Percentiles rank a stretch among this genome's conserved stretches.
These are phyloP conservation scores for Cryphonectria naterciae DNA, from an alignment of 2,329 filamentous ascomycete species.

Conservation along the genomic window DNA sequence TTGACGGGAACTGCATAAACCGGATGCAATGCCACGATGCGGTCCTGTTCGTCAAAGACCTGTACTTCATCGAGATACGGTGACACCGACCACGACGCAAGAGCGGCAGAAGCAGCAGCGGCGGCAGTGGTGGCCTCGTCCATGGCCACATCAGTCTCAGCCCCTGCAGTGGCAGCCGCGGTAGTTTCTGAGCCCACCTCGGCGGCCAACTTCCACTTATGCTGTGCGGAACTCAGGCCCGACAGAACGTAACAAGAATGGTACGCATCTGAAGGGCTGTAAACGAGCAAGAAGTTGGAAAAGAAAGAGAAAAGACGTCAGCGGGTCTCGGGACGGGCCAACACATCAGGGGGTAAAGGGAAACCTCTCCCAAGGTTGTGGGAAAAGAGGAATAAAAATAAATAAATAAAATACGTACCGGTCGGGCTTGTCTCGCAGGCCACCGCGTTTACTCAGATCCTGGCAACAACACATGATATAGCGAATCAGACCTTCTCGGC, in stretches of 20 bases:
- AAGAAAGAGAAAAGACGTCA: background rate
- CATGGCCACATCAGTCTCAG: constrained; percentile 35
- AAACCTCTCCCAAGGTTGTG: background rate
- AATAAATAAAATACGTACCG: constrained; percentile 61
- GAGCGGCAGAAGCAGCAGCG: constrained; percentile 18
- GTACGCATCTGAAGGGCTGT: constrained; percentile 80
- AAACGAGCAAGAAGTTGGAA: background rate
- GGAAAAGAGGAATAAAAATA: background rate
- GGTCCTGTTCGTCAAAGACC: constrained; percentile 72
- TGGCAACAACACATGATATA: constrained; percentile 94
- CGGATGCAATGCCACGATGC: constrained; percentile 74
- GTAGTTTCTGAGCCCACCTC: constrained; percentile 41
- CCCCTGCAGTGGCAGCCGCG: constrained; percentile 37
- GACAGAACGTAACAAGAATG: constrained; percentile 92
- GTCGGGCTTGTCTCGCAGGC: constrained; percentile 90
- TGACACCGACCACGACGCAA: constrained; percentile 47
- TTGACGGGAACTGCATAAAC: constrained; percentile 82
- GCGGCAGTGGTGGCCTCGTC: constrained; percentile 30
- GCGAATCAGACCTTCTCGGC: constrained; percentile 79
- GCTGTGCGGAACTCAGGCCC: constrained; percentile 81
- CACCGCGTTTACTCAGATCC: constrained; percentile 70
- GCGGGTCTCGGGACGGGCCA: constrained; percentile 13
- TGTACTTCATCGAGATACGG: constrained; percentile 58
- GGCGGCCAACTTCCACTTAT: constrained; percentile 59
- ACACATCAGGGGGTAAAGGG: background rate